phyloP scores from a whole-genome alignment of 495 filamentous ascomycete species.

The Aspergillus diversus region DNA sequence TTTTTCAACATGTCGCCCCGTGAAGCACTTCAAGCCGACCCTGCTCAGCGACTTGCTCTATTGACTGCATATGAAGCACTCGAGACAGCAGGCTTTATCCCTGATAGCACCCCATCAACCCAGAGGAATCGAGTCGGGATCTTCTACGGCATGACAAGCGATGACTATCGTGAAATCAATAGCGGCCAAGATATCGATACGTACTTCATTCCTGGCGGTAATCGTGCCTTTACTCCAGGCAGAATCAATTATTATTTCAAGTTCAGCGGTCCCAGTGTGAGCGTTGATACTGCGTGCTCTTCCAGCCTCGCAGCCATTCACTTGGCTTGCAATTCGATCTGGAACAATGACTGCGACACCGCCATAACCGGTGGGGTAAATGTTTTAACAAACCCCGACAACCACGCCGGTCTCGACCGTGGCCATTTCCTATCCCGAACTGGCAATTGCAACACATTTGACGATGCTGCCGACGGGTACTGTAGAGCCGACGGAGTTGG shows the following conservation, averaged over 20 bases:
- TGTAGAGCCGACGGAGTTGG: conserved; percentile 75
- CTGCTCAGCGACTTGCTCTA: conserved; percentile 83
- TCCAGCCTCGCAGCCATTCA: conserved; percentile 84
- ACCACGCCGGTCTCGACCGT: conserved; percentile 79
- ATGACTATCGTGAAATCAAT: conserved; percentile 92
- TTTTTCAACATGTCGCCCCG: conserved; percentile 98
- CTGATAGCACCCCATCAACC: conserved; percentile 83
- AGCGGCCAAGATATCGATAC: conserved; percentile 89
- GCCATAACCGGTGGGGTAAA: conserved; percentile 85
- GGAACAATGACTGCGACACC: conserved; percentile 81
- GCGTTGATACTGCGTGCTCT: conserved; percentile 88
- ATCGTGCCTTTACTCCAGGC: conserved; percentile 84
- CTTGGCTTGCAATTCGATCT: conserved; percentile 79
- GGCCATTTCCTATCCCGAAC: conserved; percentile 82
- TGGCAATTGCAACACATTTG: conserved; percentile 80
- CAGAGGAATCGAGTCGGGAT: conserved; percentile 83
- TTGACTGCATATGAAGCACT: conserved; percentile 88
- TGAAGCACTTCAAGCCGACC: conserved; percentile 87
- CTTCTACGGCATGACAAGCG: conserved; percentile 91
- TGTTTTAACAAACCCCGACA: conserved; percentile 80
- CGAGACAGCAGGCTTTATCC: conserved; percentile 88
- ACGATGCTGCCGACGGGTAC: conserved; percentile 77
- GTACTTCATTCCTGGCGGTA: conserved; percentile 90
- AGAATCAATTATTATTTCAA: conserved; percentile 90
- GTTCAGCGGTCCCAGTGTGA: conserved; percentile 84